Evolutionary conservation across 2,329 filamentous ascomycete genomes (phyloP).

Genomic region (Niveomyces coronatus): DNA sequence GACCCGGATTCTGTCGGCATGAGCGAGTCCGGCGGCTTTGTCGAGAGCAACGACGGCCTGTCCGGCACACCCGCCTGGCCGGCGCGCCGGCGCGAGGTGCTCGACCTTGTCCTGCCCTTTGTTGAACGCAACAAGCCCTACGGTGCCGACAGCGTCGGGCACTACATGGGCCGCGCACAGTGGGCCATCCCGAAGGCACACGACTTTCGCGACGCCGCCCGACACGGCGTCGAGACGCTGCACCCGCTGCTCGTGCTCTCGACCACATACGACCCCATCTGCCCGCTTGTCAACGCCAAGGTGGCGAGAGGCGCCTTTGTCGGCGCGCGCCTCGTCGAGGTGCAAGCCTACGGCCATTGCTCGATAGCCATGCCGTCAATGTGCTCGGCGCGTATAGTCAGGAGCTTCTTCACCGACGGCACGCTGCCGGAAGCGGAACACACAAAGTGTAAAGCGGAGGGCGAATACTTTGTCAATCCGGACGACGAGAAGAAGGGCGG

Average conservation of each 20-base stretch:
- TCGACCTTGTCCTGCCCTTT: slow-evolving; percentile 24
- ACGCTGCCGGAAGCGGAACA: slow-evolving; percentile 23
- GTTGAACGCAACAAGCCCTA: slow-evolving; percentile 22
- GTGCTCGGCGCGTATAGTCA: slow-evolving; percentile 26
- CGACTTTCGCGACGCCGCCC: slow-evolving; percentile 15
- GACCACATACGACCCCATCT: slow-evolving; percentile 38
- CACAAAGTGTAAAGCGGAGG: slow-evolving; percentile 27
- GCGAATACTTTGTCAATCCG: slow-evolving; percentile 26
- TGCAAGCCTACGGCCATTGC: slow-evolving; percentile 34
- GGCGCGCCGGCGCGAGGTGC: slow-evolving; percentile 14
- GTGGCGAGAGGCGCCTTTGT: slow-evolving; percentile 25
- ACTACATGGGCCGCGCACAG: slow-evolving; percentile 19
- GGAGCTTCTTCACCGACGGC: slow-evolving; percentile 27
- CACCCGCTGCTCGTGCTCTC: slow-evolving; percentile 24
- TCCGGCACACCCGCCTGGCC: slow-evolving; percentile 21
- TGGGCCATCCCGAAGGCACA: slow-evolving; percentile 22
- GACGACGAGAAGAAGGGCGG: slow-evolving; percentile 11
- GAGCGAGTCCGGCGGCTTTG: slow-evolving; percentile 17
- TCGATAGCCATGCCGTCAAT: slow-evolving; percentile 26
- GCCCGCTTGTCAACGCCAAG: slow-evolving; percentile 30
- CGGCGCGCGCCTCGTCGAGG: slow-evolving; percentile 29
- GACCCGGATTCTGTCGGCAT: slow-evolving; percentile 3
- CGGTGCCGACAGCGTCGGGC: slow-evolving; percentile 19
- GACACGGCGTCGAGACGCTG: slow-evolving; percentile 22
- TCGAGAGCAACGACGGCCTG: slow-evolving; percentile 19